Evolutionary conservation across 2,329 filamentous ascomycete genomes (phyloP).

Genomic region (Cladophialophora psammophila): DNA sequence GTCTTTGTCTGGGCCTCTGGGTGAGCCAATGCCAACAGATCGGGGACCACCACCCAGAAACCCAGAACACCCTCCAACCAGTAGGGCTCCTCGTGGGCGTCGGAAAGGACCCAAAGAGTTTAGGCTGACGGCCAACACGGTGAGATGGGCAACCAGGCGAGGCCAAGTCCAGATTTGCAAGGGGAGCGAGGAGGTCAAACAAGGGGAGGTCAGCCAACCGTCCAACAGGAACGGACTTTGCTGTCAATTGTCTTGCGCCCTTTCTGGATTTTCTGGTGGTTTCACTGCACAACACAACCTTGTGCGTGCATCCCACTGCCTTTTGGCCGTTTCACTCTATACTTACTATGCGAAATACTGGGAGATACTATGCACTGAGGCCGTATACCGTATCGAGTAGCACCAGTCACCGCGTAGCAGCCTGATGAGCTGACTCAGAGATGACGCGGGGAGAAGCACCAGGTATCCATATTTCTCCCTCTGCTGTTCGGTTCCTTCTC

Average conservation of each 20-base stretch:
- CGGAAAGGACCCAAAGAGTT: slow-evolving; percentile 1
- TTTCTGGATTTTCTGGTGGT: slow-evolving; percentile 7
- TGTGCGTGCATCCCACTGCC: not conserved
- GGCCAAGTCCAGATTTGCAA: not conserved
- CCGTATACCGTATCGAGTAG: not conserved
- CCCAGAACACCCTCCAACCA: not conserved
- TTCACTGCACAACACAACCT: slow-evolving; percentile 2
- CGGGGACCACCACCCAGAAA: not conserved
- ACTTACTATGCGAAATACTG: no score
- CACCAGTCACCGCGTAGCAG: not conserved
- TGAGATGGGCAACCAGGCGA: not conserved
- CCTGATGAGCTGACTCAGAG: slow-evolving; percentile 18
- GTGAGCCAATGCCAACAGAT: not conserved
- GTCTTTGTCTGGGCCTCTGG: not conserved
- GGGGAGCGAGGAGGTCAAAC: not conserved
- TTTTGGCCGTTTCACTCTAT: not conserved
- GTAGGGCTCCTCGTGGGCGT: not conserved
- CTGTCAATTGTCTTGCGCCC: not conserved
- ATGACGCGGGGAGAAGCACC: slow-evolving; percentile 6
- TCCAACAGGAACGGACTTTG: not conserved
- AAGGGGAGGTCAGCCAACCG: not conserved
- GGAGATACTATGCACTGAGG: no score
- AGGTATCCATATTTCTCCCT: not conserved
- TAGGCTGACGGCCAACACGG: not conserved
- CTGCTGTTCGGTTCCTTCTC: not conserved